Percentiles rank a stretch among this genome's conserved stretches.
phyloP scores from a whole-genome alignment of 2,329 filamentous ascomycete genomes.

The Gyromitra esculenta region DNA sequence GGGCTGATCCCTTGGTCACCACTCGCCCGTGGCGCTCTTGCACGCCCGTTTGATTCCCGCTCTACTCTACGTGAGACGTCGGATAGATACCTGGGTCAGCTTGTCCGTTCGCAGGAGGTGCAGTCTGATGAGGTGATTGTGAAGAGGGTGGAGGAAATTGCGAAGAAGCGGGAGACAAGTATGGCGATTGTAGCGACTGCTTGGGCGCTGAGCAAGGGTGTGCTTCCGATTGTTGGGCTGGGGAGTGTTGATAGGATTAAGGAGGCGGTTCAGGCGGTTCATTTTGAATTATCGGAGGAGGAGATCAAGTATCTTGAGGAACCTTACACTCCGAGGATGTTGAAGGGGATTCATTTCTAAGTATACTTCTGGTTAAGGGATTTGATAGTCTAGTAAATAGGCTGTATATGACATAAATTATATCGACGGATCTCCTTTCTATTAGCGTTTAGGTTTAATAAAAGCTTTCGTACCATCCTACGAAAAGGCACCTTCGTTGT shows the following conservation, averaged over 20 bases:
- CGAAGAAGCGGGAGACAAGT: constrained; percentile 67
- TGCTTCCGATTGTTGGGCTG: constrained; percentile 71
- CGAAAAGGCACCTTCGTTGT: too few species aligned
- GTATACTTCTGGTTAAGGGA: not conserved
- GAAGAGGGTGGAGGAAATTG: constrained; percentile 68
- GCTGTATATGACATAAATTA: too few species aligned
- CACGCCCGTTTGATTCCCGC: constrained; percentile 56
- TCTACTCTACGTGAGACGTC: constrained; percentile 34
- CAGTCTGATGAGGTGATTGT: constrained; percentile 67
- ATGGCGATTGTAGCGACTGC: constrained; percentile 73
- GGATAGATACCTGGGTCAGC: constrained; percentile 27
- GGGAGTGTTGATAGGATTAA: constrained; percentile 70
- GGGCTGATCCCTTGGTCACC: constrained; percentile 63
- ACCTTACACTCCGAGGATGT: constrained; percentile 19
- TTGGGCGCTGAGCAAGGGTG: constrained; percentile 68
- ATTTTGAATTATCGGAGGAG: constrained; percentile 67
- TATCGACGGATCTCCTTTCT: not conserved
- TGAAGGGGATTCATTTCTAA: constrained; percentile 2
- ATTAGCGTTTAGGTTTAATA: not conserved
- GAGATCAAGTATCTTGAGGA: constrained; percentile 66
- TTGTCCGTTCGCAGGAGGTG: constrained; percentile 11
- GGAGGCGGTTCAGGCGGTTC: constrained; percentile 66
- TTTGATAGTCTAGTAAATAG: not conserved
- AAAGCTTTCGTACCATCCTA: too few species aligned
- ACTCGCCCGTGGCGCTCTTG: constrained; percentile 59